These are phyloP conservation scores for Daldinia grandis DNA, from an alignment of 495 filamentous ascomycete genomes.

Conservation along the genomic window DNA sequence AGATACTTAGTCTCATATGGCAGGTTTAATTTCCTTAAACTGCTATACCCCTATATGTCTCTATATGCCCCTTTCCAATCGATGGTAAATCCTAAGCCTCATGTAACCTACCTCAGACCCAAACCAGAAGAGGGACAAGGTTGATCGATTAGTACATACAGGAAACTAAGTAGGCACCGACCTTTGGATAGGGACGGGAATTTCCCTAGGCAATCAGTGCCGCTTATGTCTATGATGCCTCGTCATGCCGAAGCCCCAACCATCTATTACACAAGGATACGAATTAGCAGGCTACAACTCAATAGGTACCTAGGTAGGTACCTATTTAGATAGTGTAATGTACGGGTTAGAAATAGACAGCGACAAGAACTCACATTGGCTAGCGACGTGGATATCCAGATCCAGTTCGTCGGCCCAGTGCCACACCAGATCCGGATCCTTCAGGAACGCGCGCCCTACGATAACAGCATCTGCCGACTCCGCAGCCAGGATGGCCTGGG, in stretches of 20 bases:
- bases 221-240: conserved; percentile 30
- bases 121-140: not conserved
- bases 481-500: conserved; percentile 60
- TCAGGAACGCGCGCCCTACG: conserved; percentile 72
- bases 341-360: not conserved
- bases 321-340: no score
- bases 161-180: not conserved
- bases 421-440: conserved; percentile 75
- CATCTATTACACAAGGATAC: conserved; percentile 17
- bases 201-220: not conserved
- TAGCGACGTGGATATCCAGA: conserved; percentile 67
- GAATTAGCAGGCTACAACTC: not conserved
- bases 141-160: not conserved
- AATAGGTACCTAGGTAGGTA: no score
- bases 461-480: conserved; percentile 66
- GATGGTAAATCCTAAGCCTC: not conserved
- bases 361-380: conserved; percentile 54
- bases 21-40: not conserved
- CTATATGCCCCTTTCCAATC: not conserved
- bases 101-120: not conserved
- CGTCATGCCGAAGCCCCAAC: conserved; percentile 36
- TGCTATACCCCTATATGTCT: not conserved
- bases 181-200: not conserved
- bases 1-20: not conserved
- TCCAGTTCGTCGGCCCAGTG: conserved; percentile 72